These are phyloP conservation scores for Cyclotella kingstonii DNA, from an alignment of 108 stramenopile genomes.

Conservation along the genomic window DNA sequence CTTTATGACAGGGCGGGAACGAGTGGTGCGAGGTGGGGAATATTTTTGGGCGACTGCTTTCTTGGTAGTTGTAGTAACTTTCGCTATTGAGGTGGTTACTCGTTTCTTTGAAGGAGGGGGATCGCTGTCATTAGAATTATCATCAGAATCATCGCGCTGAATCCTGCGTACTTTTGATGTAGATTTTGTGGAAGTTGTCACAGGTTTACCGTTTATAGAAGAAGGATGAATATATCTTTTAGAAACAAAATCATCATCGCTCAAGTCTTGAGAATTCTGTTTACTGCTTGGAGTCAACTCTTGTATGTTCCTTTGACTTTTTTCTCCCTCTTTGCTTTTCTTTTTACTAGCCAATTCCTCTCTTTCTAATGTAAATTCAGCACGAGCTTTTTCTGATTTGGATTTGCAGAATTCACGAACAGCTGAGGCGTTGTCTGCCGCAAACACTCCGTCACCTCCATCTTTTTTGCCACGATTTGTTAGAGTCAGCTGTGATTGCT, in stretches of 20 bases:
- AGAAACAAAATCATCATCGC: slow-evolving; percentile 26
- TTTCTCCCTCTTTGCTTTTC: slow-evolving; percentile 18
- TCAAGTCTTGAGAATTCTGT: slow-evolving; percentile 13
- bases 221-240: slow-evolving; percentile 7
- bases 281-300: slow-evolving; percentile 12
- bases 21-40: slow-evolving; percentile 16
- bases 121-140: slow-evolving; percentile 21
- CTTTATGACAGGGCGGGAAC: slow-evolving; percentile 35
- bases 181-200: slow-evolving; percentile 17
- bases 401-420: slow-evolving; percentile 29
- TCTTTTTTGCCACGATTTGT: slow-evolving; percentile 35
- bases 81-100: slow-evolving; percentile 5
- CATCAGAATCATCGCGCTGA: slow-evolving; percentile 23
- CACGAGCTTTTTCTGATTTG: slow-evolving; percentile 27
- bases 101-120: slow-evolving; percentile 32
- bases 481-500: slow-evolving; percentile 48
- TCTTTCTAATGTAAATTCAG: slow-evolving; percentile 22
- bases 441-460: slow-evolving; percentile 20
- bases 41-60: slow-evolving; percentile 12
- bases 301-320: background rate
- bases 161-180: slow-evolving; percentile 9
- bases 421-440: slow-evolving; percentile 24
- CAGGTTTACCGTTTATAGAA: slow-evolving; percentile 10
- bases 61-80: slow-evolving; percentile 14
- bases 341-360: slow-evolving; percentile 23